These are phyloP conservation scores for Pleurotus giganteus DNA, from an alignment of 768 basidiomycete species.

Conservation along the genomic window DNA sequence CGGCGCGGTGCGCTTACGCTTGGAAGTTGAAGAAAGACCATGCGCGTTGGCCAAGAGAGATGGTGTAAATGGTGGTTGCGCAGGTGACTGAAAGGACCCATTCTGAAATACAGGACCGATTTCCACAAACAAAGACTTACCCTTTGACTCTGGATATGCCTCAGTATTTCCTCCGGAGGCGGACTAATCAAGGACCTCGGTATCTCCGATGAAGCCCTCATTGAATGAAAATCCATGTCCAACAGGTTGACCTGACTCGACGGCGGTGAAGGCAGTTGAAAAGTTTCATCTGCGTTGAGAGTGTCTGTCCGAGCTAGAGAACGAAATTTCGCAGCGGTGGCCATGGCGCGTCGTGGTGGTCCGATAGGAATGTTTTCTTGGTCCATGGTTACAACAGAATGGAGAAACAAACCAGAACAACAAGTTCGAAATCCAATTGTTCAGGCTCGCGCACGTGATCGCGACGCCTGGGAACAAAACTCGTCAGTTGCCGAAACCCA, in stretches of 20 bases:
- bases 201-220: slow-evolving; percentile 14
- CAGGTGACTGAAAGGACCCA: slow-evolving; percentile 12
- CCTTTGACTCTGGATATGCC: slow-evolving; percentile 13
- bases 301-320: slow-evolving; percentile 1
- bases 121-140: slow-evolving; percentile 18
- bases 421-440: background rate
- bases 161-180: slow-evolving; percentile 57
- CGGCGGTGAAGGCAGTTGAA: slow-evolving; percentile 5
- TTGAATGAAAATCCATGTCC: slow-evolving; percentile 5
- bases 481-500: too few species aligned
- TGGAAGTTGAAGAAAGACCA: slow-evolving; percentile 20
- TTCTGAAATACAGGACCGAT: slow-evolving; percentile 10
- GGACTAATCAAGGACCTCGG: slow-evolving; percentile 50
- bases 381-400: slow-evolving; percentile 1
- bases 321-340: background rate
- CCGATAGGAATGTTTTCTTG: slow-evolving; percentile 6
- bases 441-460: slow-evolving; percentile 1
- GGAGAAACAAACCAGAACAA: background rate
- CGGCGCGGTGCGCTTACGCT: slow-evolving; percentile 37
- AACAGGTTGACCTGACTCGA: slow-evolving; percentile 3
- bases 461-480: background rate
- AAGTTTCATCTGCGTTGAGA: slow-evolving; percentile 1
- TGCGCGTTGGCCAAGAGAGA: slow-evolving; percentile 20
- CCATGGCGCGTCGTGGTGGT: background rate
- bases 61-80: slow-evolving; percentile 20